A percentile compares a stretch with the other conserved stretches of the same genome.
Conservation (phyloP, 306 rosid genomes). For the Mimosa pudica region DNA sequence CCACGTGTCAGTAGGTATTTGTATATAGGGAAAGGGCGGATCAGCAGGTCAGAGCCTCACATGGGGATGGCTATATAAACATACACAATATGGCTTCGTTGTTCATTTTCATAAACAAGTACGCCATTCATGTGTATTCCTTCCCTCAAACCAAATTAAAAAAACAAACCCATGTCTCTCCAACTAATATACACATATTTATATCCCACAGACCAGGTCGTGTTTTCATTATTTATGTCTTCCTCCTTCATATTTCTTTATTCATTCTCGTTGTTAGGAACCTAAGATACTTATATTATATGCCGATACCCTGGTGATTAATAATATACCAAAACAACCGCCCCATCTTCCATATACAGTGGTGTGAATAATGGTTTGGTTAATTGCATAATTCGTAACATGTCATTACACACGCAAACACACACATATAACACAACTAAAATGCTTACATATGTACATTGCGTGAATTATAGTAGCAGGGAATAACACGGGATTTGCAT, state of each 20-base stretch:
- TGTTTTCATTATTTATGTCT: background rate
- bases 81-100: conserved; percentile 33
- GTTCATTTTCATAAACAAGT: conserved; percentile 19
- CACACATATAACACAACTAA: no score
- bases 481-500: background rate
- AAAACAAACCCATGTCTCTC: conserved; percentile 42
- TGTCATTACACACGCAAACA: no score
- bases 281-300: background rate
- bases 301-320: background rate
- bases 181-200: conserved; percentile 27
- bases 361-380: background rate
- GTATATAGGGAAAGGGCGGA: conserved; percentile 20
- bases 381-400: background rate
- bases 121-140: background rate
- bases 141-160: background rate
- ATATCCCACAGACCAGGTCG: background rate
- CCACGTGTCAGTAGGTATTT: conserved; percentile 30
- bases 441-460: no score
- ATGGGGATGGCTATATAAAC: conserved; percentile 31
- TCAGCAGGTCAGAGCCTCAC: conserved; percentile 33
- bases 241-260: background rate
- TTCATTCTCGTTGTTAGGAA: background rate
- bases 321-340: background rate
- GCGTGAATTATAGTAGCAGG: background rate
- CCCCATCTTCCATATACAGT: background rate